Evolutionary conservation across 257 asterid species (phyloP).

Genomic region (Anisodus acutangulus): DNA sequence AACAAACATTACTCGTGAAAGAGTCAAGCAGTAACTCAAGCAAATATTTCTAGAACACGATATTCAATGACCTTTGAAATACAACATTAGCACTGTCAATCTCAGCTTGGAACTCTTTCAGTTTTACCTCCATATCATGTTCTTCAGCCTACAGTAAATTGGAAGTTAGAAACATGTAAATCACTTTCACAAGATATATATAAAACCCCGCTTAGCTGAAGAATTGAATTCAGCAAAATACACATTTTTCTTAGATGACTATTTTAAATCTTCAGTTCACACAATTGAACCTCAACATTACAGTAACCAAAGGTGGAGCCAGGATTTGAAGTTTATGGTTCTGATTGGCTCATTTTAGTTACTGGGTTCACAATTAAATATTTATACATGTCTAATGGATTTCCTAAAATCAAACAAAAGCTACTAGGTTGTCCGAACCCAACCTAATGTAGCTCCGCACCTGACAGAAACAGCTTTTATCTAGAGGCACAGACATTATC

Average conservation of each 20-base stretch:
- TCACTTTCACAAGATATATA: slow-evolving; percentile 6
- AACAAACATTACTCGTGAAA: neutral
- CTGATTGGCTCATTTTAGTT: neutral
- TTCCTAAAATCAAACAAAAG: neutral
- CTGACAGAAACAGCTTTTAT: neutral
- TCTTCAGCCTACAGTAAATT: slow-evolving; percentile 76
- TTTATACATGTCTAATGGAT: neutral
- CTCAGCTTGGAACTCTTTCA: slow-evolving; percentile 63
- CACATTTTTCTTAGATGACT: neutral
- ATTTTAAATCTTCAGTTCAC: neutral
- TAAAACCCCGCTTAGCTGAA: slow-evolving; percentile 21
- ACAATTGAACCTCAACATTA: neutral
- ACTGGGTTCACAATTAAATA: neutral
- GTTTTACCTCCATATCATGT: slow-evolving; percentile 65
- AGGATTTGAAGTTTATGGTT: neutral
- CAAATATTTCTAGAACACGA: slow-evolving; percentile 27
- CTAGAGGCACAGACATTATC: neutral
- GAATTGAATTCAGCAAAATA: neutral
- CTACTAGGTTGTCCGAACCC: neutral
- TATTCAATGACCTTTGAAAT: slow-evolving; percentile 55
- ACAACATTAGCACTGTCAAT: slow-evolving; percentile 50
- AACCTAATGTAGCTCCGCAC: neutral
- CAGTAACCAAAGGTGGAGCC: slow-evolving; percentile 3
- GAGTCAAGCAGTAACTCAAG: slow-evolving; percentile 20
- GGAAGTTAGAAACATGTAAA: slow-evolving; percentile 34